phyloP scores from a whole-genome alignment of 345 rosid species.

The Linum trigynum region DNA sequence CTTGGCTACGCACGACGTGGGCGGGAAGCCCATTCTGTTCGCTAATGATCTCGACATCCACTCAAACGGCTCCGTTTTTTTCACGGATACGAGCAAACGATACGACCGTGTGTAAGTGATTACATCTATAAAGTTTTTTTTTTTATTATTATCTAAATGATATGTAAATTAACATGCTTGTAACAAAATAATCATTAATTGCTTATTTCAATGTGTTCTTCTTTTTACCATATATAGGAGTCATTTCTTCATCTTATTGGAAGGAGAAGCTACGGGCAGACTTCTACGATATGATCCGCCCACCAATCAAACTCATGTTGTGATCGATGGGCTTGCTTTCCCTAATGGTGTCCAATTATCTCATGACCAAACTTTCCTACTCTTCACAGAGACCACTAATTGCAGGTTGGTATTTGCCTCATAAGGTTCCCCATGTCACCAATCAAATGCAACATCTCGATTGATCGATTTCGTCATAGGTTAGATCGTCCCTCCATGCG shows the following conservation, averaged over 20 bases:
- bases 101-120: conserved; percentile 68
- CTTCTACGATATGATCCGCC: conserved; percentile 84
- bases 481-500: too few relatives aligned
- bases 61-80: conserved; percentile 79
- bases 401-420: conserved; percentile 46
- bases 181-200: too few relatives aligned
- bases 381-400: conserved; percentile 84
- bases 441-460: not conserved
- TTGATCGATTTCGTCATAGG: too few relatives aligned
- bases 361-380: conserved; percentile 61
- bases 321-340: conserved; percentile 80
- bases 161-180: too few relatives aligned
- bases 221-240: conserved; percentile 30
- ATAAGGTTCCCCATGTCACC: too few relatives aligned
- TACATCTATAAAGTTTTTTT: not conserved
- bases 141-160: not conserved
- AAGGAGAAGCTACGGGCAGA: conserved; percentile 92
- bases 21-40: conserved; percentile 60
- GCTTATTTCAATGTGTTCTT: too few relatives aligned
- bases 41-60: conserved; percentile 92
- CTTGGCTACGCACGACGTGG: conserved; percentile 64
- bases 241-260: conserved; percentile 82
- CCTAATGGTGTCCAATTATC: conserved; percentile 92
- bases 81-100: conserved; percentile 89
- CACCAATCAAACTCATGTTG: conserved; percentile 61